A percentile compares a stretch with the other conserved stretches of the same genome.
Conservation (phyloP, 805 yeast genomes). For the Kluyveromyces lactis region DNA sequence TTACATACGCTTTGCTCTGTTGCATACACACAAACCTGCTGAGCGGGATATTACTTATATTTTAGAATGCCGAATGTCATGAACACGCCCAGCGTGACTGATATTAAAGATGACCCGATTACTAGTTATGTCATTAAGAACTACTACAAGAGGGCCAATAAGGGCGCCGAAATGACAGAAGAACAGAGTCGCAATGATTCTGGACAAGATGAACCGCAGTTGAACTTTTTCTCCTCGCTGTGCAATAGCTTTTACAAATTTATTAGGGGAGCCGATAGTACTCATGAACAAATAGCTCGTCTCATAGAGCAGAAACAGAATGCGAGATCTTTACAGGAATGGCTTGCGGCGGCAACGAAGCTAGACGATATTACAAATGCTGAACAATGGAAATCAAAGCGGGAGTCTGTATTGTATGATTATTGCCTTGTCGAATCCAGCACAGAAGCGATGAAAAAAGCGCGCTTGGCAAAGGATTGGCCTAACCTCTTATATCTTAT, state of each 20-base stretch:
- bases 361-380: constrained; percentile 60
- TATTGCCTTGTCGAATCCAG: constrained; percentile 47
- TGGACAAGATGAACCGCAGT: background rate
- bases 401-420: constrained; percentile 65
- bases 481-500: constrained; percentile 60
- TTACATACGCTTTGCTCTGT: too few relatives aligned
- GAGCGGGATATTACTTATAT: too few relatives aligned
- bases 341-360: constrained; percentile 57
- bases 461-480: constrained; percentile 51
- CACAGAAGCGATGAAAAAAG: constrained; percentile 47
- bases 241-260: constrained; percentile 2
- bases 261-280: constrained; percentile 22
- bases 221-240: background rate
- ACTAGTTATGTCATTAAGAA: constrained; percentile 17
- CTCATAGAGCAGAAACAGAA: constrained; percentile 37
- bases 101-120: constrained; percentile 15
- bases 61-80: background rate
- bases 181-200: background rate
- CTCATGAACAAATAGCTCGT: constrained; percentile 30
- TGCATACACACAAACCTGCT: too few relatives aligned
- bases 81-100: background rate
- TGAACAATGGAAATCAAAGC: constrained; percentile 62
- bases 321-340: constrained; percentile 47
- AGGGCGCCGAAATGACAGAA: background rate
- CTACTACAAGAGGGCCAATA: constrained; percentile 10